Evolutionary conservation across 1,284 basidiomycete genomes (phyloP).

Genomic region (Malassezia vespertilionis): DNA sequence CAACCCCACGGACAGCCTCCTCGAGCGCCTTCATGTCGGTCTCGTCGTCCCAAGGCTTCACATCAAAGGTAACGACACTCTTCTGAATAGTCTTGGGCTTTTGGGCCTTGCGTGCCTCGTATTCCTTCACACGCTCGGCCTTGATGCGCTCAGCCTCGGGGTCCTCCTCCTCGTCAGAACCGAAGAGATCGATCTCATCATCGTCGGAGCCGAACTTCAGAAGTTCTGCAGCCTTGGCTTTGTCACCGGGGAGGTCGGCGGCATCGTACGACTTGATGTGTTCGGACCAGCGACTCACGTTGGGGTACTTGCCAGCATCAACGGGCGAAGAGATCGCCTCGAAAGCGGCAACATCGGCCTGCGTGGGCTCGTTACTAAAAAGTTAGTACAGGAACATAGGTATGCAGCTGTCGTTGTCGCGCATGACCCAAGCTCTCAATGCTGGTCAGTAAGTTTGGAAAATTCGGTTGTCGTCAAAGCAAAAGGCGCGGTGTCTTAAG

Average conservation of each 20-base stretch:
- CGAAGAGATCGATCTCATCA: slow-evolving; percentile 85
- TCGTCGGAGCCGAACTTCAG: slow-evolving; percentile 55
- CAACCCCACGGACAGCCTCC: slow-evolving; percentile 68
- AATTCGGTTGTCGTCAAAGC: slow-evolving; percentile 44
- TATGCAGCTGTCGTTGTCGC: neutral
- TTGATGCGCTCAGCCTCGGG: slow-evolving; percentile 88
- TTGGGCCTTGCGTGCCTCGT: slow-evolving; percentile 81
- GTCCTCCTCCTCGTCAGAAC: slow-evolving; percentile 74
- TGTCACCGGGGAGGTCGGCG: slow-evolving; percentile 44
- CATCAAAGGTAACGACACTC: slow-evolving; percentile 90
- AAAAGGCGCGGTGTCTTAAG: slow-evolving; percentile 47
- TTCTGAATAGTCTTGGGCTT: slow-evolving; percentile 57
- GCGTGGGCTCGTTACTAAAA: slow-evolving; percentile 76
- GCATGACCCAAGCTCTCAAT: slow-evolving; percentile 3
- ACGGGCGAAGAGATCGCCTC: slow-evolving; percentile 61
- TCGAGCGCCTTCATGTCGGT: slow-evolving; percentile 89
- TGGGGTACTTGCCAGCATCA: slow-evolving; percentile 55
- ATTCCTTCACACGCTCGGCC: slow-evolving; percentile 85
- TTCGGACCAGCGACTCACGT: slow-evolving; percentile 82
- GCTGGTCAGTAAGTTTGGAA: slow-evolving; percentile 42
- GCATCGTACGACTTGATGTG: slow-evolving; percentile 44
- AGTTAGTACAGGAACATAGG: neutral
- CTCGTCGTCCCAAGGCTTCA: slow-evolving; percentile 97
- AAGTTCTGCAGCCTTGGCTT: slow-evolving; percentile 37
- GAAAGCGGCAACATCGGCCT: slow-evolving; percentile 92